Evolutionary conservation across 1,284 basidiomycete species (phyloP), one percentile per base, ranked within the genome.

Genomic region (Phellopilus nigrolimitatus): DNA sequence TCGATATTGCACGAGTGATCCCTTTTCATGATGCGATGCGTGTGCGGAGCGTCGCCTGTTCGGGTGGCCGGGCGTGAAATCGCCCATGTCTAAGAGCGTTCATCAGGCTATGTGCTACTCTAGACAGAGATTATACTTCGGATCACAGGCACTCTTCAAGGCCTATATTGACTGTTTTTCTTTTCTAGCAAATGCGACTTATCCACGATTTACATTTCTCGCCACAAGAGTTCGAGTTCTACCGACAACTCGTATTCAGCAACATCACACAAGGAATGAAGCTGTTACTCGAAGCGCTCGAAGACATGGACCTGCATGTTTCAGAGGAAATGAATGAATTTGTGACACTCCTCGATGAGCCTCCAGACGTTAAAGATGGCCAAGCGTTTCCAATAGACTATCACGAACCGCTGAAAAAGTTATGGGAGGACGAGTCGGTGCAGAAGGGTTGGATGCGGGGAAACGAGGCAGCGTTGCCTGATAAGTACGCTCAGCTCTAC

Each of bases 191-290:
- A 82, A 93, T 93, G 90, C 84, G 91, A 24, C 71, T 93, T 38
- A 92, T 93, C 55, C 90, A 93, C 66, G 77, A 78, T 57, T 73
- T 90, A 1, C 83, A 86, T 0, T 93, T 92, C 68, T 79, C 84
- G 0, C 44, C 75, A 0, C 78, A 82, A 62, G 90, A 94, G 66
- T 79, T 86, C 40, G 91, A 93, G 65, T 78, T 71, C 21, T 91
- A 81, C 60, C 84, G 93, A 2, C 91, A 95, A 60, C 81, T 97
- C 33, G 85, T 95, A 9, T 98, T 95, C 66, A 83, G 86, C 62
- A 98, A 98, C 68, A 72, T 98, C 36, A 88, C 88, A 0, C 79
- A 84, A 13, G 94, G 92, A 1, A 80, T 98, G 71, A 80, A 82
- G 47, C 81, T 82, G 52, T 74, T 95, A 40, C 74, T 97, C 41